Conservation (phyloP, 345 rosid species). For the Linum lewisii region DNA sequence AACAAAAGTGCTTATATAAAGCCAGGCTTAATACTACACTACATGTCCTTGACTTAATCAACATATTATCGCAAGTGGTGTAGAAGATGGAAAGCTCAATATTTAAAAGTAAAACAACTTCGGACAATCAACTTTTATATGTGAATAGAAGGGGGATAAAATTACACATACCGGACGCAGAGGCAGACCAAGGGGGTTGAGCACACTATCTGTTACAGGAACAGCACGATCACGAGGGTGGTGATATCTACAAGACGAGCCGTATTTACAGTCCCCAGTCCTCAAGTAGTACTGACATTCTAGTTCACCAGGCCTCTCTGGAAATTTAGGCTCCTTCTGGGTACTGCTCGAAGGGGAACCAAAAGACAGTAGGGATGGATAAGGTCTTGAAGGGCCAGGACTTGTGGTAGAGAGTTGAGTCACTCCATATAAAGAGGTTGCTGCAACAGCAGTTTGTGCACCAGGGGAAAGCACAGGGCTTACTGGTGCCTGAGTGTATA, state of each 20-base stretch:
- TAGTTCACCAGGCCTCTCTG: constrained; percentile 25
- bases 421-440: constrained; percentile 19
- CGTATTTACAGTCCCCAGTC: constrained; percentile 24
- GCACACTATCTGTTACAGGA: constrained; percentile 17
- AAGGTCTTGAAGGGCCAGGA: constrained; percentile 11
- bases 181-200: constrained; percentile 23
- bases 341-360: constrained; percentile 8
- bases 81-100: no score
- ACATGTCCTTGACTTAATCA: no score
- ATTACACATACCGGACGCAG: constrained; percentile 18
- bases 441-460: constrained; percentile 20
- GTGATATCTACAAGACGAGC: constrained; percentile 21
- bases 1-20: no score
- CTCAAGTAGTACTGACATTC: constrained; percentile 22
- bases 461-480: constrained; percentile 23
- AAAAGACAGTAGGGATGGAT: constrained; percentile 11
- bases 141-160: neutral
- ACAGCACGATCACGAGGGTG: constrained; percentile 17
- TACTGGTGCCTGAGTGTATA: constrained; percentile 15
- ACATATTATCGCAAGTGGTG: no score
- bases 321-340: constrained; percentile 16
- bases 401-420: constrained; percentile 16
- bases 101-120: no score
- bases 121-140: no score
- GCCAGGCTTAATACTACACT: no score